Base-by-base conservation (phyloP, 75 land plant genomes). In the Selaginella tamariscina region DNA sequence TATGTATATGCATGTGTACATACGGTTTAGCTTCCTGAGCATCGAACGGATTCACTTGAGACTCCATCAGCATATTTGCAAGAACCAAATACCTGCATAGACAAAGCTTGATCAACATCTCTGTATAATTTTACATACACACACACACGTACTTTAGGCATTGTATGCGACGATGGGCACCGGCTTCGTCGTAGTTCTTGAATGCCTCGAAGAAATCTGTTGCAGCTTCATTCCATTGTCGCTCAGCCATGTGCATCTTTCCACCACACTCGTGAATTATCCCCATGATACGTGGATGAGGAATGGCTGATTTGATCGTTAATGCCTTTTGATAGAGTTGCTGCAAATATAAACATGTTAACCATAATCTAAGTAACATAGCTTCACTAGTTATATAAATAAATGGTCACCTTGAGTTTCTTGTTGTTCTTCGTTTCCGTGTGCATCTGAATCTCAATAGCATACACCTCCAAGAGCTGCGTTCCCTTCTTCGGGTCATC, bases 401-500 rank as follows among this genome's bases (percentile, higher is more conserved):
- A 22, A 2, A 64, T 59, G 18, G 62, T 8, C 24, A 93, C 98
- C 91, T 93, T 93, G n/a, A 93, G 86, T 33, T 93, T 89, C 78
- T 93, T 93, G 82, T 93, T 93, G 73, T 93, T 93, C 73, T 89
- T 93, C 27, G 98, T 93, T 71, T 89, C 95, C 31, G 98, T 93
- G 65, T 93, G 89, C 98, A 93, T 89, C 77, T 93, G 98, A 71
- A 93, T 93, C 76, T 93, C 98, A 55, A 93, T 85, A 5, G 98
- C 98, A 79, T 93, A 93, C 2, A 93, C 98, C 70, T 93, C 98
- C 77, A 93, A 54, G 55, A 93, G 82, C 64, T 93, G 98, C 26
- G 86, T 93, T 54, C 98, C 98, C 78, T 93, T 93, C 83, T 93
- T 93, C 74, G 89, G 98, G 57, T 89, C 98, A 85, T 93, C 98